Evolutionary conservation across 1,139 yeast species (phyloP).

Genomic region (Kurtzmaniella quercitrusa): DNA sequence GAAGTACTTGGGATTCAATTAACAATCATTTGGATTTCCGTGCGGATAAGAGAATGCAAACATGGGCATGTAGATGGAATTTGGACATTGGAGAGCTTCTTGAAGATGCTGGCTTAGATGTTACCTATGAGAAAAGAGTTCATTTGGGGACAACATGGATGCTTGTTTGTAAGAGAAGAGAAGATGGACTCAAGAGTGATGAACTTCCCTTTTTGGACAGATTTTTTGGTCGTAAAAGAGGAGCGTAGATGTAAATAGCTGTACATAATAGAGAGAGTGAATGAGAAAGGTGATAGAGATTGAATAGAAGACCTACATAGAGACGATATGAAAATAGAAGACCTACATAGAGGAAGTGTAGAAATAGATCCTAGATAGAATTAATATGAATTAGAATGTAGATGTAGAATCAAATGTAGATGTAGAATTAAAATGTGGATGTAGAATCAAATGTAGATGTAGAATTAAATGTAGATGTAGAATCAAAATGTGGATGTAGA

Average conservation of each 20-base stretch:
- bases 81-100: conserved; percentile 84
- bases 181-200: conserved; percentile 47
- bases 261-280: not conserved
- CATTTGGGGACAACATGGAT: conserved; percentile 97
- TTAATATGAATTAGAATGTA: too few species aligned
- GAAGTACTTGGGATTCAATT: conserved; percentile 74
- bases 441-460: too few species aligned
- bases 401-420: too few species aligned
- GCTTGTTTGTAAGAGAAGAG: conserved; percentile 68
- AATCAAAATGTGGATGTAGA: too few species aligned
- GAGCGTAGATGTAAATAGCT: not conserved
- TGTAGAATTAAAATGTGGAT: too few species aligned
- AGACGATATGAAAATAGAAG: too few species aligned
- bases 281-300: too few species aligned
- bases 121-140: conserved; percentile 72
- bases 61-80: conserved; percentile 99
- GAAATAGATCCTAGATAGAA: not conserved
- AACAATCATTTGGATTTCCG: conserved; percentile 79
- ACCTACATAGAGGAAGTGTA: too few species aligned
- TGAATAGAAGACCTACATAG: too few species aligned
- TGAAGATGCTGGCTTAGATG: conserved; percentile 78
- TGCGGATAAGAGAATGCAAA: conserved; percentile 77
- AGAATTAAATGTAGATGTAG: too few species aligned
- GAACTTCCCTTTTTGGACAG: conserved; percentile 43
- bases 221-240: conserved; percentile 29